Evolutionary conservation across 768 basidiomycete genomes (phyloP).

Genomic region (Suillus bovinus): DNA sequence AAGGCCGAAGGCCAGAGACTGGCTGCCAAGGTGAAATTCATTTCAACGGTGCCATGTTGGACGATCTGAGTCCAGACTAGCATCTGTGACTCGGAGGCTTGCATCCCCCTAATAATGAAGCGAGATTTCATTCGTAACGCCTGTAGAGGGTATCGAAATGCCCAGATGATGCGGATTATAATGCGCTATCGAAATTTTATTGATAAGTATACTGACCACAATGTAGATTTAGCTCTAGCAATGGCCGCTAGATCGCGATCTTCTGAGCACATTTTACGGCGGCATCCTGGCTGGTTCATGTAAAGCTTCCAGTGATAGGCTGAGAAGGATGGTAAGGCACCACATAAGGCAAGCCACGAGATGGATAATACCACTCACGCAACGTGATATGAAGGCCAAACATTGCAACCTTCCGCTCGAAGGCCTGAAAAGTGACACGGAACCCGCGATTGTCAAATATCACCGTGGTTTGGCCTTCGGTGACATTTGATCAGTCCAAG

Average conservation of each 20-base stretch:
- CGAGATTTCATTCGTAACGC: background rate
- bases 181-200: background rate
- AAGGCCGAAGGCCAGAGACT: too few relatives aligned
- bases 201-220: background rate
- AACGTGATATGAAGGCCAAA: background rate
- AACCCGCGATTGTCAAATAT: too few relatives aligned
- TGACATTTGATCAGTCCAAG: background rate
- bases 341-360: background rate
- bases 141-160: background rate
- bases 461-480: background rate
- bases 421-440: too few relatives aligned
- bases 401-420: background rate
- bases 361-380: background rate
- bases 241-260: background rate
- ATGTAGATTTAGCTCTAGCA: background rate
- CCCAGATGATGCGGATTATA: background rate
- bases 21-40: background rate
- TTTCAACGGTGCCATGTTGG: background rate
- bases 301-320: background rate
- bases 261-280: too few relatives aligned
- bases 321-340: background rate
- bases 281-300: background rate
- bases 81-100: too few relatives aligned
- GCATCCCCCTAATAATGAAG: background rate
- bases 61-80: background rate